phyloP scores from a whole-genome alignment of 306 rosid species.

The Cicer bijugum region DNA sequence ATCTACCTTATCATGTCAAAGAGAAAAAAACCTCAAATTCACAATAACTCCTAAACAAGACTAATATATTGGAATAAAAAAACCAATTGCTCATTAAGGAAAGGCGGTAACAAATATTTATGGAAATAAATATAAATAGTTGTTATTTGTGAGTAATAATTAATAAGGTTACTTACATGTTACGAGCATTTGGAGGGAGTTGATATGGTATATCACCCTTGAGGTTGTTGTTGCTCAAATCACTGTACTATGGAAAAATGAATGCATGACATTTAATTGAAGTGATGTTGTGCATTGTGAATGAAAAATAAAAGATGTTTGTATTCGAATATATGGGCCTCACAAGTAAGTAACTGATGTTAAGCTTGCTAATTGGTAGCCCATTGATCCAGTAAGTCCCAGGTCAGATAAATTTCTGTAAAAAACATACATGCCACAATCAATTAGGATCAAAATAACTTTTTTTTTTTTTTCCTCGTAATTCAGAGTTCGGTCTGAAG shows the following conservation, averaged over 20 bases:
- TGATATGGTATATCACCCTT: conserved; percentile 83
- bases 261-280: conserved; percentile 51
- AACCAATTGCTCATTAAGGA: neutral
- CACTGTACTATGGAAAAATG: conserved; percentile 86
- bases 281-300: conserved; percentile 42
- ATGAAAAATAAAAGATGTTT: conserved; percentile 18
- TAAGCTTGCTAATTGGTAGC: conserved; percentile 78
- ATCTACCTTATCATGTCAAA: neutral
- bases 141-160: too few relatives aligned
- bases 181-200: conserved; percentile 77
- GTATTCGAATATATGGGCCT: conserved; percentile 52
- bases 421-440: neutral
- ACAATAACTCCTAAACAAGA: conserved; percentile 6
- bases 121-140: too few relatives aligned
- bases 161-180: conserved; percentile 58
- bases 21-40: neutral
- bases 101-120: too few relatives aligned
- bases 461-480: too few relatives aligned
- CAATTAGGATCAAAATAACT: too few relatives aligned
- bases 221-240: conserved; percentile 86
- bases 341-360: conserved; percentile 79
- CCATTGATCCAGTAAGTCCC: conserved; percentile 76
- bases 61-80: neutral
- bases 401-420: conserved; percentile 67
- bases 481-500: too few relatives aligned